A percentile compares a stretch with the other conserved stretches of the same genome.
These are phyloP conservation scores for Nematocida sp. DNA, from an alignment of 371 early-diverging fungal genomes.

Conservation along the genomic window DNA sequence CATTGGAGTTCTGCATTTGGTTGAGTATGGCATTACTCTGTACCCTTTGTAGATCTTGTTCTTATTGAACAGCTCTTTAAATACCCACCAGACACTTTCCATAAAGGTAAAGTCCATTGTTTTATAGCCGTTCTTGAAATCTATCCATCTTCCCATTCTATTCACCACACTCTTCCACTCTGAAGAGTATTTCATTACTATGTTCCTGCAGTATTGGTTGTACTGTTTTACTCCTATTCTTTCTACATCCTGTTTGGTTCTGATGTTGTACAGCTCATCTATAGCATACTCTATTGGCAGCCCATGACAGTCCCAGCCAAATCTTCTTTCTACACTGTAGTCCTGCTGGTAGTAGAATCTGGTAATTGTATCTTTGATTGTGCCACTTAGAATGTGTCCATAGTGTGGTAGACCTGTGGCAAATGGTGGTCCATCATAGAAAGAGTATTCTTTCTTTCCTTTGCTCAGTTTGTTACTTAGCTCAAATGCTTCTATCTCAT, in stretches of 20 bases:
- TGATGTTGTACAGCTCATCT: conserved; percentile 89
- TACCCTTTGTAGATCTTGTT: conserved; percentile 91
- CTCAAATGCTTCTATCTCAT: conserved; percentile 90
- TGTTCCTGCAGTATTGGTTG: conserved; percentile 90
- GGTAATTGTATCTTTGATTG: conserved; percentile 98
- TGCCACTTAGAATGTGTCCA: conserved; percentile 97
- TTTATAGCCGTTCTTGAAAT: conserved; percentile 98
- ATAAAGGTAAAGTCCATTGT: conserved; percentile 86
- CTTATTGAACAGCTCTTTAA: conserved; percentile 87
- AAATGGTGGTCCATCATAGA: conserved; percentile 98
- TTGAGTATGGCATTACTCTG: conserved; percentile 97
- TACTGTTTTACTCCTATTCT: conserved; percentile 95
- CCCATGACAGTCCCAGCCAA: conserved; percentile 99
- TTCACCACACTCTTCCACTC: conserved; percentile 94
- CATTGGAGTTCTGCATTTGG: conserved; percentile 86
- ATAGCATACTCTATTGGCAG: conserved; percentile 98
- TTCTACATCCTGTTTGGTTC: conserved; percentile 72
- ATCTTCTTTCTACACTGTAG: conserved; percentile 90
- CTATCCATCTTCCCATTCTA: conserved; percentile 98
- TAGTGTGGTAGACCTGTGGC: conserved; percentile 99
- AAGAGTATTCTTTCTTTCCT: conserved; percentile 59
- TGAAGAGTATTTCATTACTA: conserved; percentile 89
- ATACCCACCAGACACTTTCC: conserved; percentile 99
- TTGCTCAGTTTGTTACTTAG: conserved; percentile 77
- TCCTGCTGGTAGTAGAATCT: conserved; percentile 92